Evolutionary conservation across 805 yeast genomes (phyloP), one percentile per base, ranked within the genome.

Genomic region (Yamadazyma scolyti): DNA sequence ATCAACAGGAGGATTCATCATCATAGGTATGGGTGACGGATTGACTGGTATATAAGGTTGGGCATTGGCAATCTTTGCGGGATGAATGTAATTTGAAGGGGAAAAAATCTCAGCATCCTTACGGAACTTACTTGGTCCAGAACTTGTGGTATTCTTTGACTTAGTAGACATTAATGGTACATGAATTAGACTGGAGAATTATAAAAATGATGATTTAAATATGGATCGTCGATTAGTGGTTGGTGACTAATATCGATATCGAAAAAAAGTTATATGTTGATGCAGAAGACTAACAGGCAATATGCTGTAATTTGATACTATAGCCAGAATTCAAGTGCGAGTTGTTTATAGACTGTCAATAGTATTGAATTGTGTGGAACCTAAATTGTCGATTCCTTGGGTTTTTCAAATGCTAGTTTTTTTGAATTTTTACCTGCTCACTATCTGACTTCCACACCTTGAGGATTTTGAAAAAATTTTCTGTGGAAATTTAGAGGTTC

Each of bases 101-200:
- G 56, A 50, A 34, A 61, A 61, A 25, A 56, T 53, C 34, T 62
- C 60, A 11, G 63, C 65, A 46, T 59, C 65, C 23, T 58, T 55
- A 44, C 65, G 62, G 44, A 61, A 61, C 30, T 63, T 58, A 38
- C 48, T 48, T 30, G 63, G 54, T 6, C 64, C 62, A 23, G 56
- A 36, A 30, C 44, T 48, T 13, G 54, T 40, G 23, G 56, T 41
- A 27, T 50, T 50, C 30, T 55, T 44, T 31, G 56, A 42, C 36
- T 52, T 48, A 20, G 47, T 33, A 19, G 49, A 43, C 51, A 40
- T 43, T 32, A 32, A 30, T 22, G 17, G 16, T 13, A 14, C 15
- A 17, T 16, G 30, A 25, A 21, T 33, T 15, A 23, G 11, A 11
- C 20, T 26, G 11, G 6, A 20, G n/a, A 11, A 23, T 23, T 10